Evolutionary conservation across 2,329 filamentous ascomycete genomes (phyloP), one percentile per base, ranked within the genome.

Genomic region (Arachnomyces sp.): DNA sequence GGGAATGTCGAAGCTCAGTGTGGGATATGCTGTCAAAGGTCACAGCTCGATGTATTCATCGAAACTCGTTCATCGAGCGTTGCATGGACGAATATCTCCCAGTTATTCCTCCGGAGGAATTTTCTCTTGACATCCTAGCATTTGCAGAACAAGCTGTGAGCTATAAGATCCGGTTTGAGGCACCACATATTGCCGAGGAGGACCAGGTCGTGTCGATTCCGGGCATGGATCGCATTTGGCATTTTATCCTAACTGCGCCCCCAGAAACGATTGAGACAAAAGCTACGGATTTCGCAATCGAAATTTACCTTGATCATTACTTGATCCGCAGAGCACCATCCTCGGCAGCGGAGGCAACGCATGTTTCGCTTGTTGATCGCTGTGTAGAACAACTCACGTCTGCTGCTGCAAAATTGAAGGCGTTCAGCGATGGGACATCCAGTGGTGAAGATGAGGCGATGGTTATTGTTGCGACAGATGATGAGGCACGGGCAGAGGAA

Each of bases 191-290:
- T 11, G 56, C 60, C 12, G 46, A 45, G 7, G 63, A 66, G 25
- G 45, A 62, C 36, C 60, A 68, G 34, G 56, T 67, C 18, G 56
- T 69, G n/a, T 49, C 54, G n/a, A 60, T 70, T 36, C 67, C 70
- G 3, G 70, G 71, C 5, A 68, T 70, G 46, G 84, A 92, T 50
- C 75, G 88, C 42, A 67, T 95, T n/a, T 95, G 89, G 89, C 77
- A 79, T 16, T 77, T 95, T 51, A 78, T 90, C 28, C 66, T 94
- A 39, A 80, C 76, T 12, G 79, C 84, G 2, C 77, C 79, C 4
- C 68, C 75, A 29, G 67, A 74, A 29, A 75, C 72, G 0, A 79
- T 93, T 35, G 85, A 86, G 49, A 72, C 74, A 14, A 65, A 72
- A 38, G 83, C 86, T 1, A 87, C 84, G 21, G 72, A 71, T 37